Conservation (phyloP, 2,329 filamentous ascomycete species). For the Harringtonia aguacate region DNA sequence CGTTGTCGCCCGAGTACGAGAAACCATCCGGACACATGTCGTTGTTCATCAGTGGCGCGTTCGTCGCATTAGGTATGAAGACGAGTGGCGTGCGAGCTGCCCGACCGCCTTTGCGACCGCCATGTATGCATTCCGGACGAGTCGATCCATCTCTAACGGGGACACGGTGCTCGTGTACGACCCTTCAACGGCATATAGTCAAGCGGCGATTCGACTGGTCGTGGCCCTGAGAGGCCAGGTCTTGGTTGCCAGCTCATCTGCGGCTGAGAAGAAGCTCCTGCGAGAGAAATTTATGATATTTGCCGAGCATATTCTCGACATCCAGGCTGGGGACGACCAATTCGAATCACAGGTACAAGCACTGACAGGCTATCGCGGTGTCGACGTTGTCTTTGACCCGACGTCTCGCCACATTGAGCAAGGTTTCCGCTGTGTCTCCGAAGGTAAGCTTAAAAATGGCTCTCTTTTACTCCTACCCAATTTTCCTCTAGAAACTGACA, state of each 20-base stretch:
- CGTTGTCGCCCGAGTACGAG: conserved; percentile 29
- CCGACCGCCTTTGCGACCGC: conserved; percentile 30
- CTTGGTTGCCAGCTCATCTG: conserved; percentile 26
- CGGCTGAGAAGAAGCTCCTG: conserved; percentile 27
- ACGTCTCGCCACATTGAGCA: conserved; percentile 23
- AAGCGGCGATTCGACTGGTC: conserved; percentile 31
- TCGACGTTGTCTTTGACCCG: conserved; percentile 36
- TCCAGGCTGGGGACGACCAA: neutral
- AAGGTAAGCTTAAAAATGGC: conserved; percentile 7
- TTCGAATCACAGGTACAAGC: conserved; percentile 17
- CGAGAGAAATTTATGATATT: conserved; percentile 9
- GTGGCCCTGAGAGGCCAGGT: conserved; percentile 17
- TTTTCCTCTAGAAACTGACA: neutral
- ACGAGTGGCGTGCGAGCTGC: conserved; percentile 15
- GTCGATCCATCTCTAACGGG: conserved; percentile 16
- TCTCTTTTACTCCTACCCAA: neutral
- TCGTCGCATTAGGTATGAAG: conserved; percentile 12
- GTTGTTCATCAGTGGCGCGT: conserved; percentile 26
- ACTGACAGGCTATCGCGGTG: conserved; percentile 20
- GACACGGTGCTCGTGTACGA: conserved; percentile 31
- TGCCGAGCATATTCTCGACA: conserved; percentile 24
- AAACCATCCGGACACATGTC: conserved; percentile 23
- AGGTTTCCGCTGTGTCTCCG: conserved; percentile 19
- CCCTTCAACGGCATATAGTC: conserved; percentile 29
- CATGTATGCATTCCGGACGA: conserved; percentile 27